A percentile compares a stretch with the other conserved stretches of the same genome.
These are phyloP conservation scores for Kregervanrija pseudodelftensis DNA, from an alignment of 805 yeast species.

Conservation along the genomic window DNA sequence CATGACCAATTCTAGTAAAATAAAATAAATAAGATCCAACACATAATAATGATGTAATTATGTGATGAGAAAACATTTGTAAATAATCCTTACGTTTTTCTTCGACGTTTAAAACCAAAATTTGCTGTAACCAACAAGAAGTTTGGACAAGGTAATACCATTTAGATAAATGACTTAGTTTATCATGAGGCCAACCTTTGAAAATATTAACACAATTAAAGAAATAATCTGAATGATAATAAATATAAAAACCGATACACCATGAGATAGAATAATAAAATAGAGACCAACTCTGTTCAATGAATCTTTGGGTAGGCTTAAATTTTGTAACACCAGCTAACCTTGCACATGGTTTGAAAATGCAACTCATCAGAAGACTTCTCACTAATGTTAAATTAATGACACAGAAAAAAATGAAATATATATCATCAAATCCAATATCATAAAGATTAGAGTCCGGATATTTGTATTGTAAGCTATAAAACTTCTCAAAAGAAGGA, in stretches of 20 bases:
- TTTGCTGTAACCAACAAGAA: constrained; percentile 78
- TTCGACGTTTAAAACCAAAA: constrained; percentile 71
- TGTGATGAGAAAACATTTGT: constrained; percentile 87
- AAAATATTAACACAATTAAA: constrained; percentile 52
- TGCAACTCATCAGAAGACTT: constrained; percentile 49
- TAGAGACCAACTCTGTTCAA: constrained; percentile 81
- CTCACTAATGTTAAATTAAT: constrained; percentile 52
- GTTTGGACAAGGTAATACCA: constrained; percentile 63
- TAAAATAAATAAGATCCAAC: constrained; percentile 68
- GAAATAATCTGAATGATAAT: constrained; percentile 52
- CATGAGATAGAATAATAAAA: constrained; percentile 53
- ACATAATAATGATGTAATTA: constrained; percentile 64
- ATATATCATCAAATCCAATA: constrained; percentile 49
- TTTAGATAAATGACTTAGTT: constrained; percentile 47
- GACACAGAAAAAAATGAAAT: constrained; percentile 47
- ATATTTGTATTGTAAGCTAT: constrained; percentile 33
- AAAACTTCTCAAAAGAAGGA: constrained; percentile 29
- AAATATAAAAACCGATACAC: constrained; percentile 49
- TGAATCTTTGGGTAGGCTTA: constrained; percentile 60
- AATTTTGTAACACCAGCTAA: constrained; percentile 35
- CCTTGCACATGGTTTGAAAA: constrained; percentile 52
- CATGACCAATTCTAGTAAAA: constrained; percentile 72
- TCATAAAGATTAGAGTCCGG: constrained; percentile 35
- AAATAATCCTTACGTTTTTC: constrained; percentile 71
- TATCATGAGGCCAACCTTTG: constrained; percentile 68